Conservation (phyloP, 106 monocot species). For the Acanthochlamys bracteata region DNA sequence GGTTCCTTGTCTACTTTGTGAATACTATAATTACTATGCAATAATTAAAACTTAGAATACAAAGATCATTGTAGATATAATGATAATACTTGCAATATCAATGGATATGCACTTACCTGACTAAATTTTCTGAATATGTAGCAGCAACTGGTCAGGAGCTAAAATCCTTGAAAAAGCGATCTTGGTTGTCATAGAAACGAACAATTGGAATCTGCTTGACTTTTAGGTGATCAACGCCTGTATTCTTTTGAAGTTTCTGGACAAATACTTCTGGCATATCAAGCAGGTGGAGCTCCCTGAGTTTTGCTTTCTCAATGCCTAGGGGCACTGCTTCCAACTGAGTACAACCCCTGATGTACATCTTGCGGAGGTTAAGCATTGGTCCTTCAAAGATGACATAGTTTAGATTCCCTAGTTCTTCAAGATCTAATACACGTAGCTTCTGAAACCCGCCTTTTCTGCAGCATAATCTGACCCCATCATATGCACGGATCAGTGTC, state of each 20-base stretch:
- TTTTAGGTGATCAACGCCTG: not conserved
- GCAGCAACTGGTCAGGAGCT: too few relatives aligned
- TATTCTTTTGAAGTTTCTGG: conserved; percentile 6
- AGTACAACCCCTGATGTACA: conserved; percentile 25
- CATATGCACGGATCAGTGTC: conserved; percentile 28
- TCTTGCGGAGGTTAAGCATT: conserved; percentile 30
- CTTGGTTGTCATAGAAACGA: not conserved
- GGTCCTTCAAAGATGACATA: conserved; percentile 14
- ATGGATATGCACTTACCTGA: too few relatives aligned
- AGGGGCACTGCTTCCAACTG: conserved; percentile 8
- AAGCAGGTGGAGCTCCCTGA: conserved; percentile 35
- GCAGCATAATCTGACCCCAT: conserved; percentile 13
- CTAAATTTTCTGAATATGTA: too few relatives aligned
- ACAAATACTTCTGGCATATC: conserved; percentile 26
- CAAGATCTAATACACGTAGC: conserved; percentile 25
- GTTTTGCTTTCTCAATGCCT: conserved; percentile 16
- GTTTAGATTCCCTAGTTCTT: conserved; percentile 13
- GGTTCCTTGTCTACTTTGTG: too few relatives aligned
- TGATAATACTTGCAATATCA: too few relatives aligned
- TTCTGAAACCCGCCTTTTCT: conserved; percentile 19
- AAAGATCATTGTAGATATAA: too few relatives aligned
- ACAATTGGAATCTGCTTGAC: conserved; percentile 6
- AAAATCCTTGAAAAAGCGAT: too few relatives aligned
- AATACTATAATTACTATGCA: too few relatives aligned
- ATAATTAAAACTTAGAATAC: too few relatives aligned